Percentiles rank a stretch among this genome's conserved stretches.
phyloP scores from a whole-genome alignment of 2,329 filamentous ascomycete genomes.

The Fusarium penzigii region DNA sequence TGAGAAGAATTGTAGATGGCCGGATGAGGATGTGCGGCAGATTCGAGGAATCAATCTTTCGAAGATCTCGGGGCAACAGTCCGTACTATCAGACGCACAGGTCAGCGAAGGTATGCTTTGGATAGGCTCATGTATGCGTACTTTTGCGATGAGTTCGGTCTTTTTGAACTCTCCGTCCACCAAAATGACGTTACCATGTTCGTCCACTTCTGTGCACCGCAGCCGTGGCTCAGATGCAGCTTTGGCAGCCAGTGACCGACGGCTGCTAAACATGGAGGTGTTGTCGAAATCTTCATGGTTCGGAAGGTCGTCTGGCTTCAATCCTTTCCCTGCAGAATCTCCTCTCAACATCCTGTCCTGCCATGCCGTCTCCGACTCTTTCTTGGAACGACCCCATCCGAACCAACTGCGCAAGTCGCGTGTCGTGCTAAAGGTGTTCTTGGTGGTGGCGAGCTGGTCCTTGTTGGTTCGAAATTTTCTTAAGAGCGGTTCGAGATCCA shows the following conservation, averaged over 20 bases:
- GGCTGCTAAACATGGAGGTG: slow-evolving; percentile 63
- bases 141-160: slow-evolving; percentile 93
- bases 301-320: slow-evolving; percentile 61
- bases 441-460: slow-evolving; percentile 8
- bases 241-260: slow-evolving; percentile 71
- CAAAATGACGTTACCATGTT: slow-evolving; percentile 86
- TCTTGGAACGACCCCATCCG: slow-evolving; percentile 19
- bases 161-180: slow-evolving; percentile 98
- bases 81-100: slow-evolving; percentile 64
- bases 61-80: slow-evolving; percentile 86
- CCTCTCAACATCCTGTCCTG: slow-evolving; percentile 49
- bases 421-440: slow-evolving; percentile 34
- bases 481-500: slow-evolving; percentile 26
- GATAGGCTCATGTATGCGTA: slow-evolving; percentile 36
- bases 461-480: slow-evolving; percentile 10
- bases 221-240: slow-evolving; percentile 82
- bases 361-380: slow-evolving; percentile 40
- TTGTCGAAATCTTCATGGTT: slow-evolving; percentile 59
- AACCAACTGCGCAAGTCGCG: slow-evolving; percentile 19
- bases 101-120: slow-evolving; percentile 1
- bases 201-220: slow-evolving; percentile 93
- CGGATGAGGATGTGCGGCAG: slow-evolving; percentile 94
- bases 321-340: slow-evolving; percentile 36
- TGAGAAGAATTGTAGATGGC: slow-evolving; percentile 89
- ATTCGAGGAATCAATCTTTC: slow-evolving; percentile 96